Evolutionary conservation across 208 protist genomes (phyloP), one percentile per base, ranked within the genome.

Genomic region (Phytomonas francai): DNA sequence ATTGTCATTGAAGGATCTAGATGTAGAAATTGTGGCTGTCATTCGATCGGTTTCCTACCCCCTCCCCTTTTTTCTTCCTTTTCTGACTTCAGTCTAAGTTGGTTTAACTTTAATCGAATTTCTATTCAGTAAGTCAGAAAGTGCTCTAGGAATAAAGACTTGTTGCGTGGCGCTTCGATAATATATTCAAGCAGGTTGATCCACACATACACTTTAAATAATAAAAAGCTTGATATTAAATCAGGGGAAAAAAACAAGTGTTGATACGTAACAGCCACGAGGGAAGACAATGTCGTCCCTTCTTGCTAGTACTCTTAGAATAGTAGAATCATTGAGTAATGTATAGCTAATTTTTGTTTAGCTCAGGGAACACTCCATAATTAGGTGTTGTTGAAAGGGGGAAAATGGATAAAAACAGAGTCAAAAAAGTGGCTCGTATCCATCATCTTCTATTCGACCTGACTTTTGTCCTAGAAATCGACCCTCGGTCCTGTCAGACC

Each of bases 401-500:
- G 68, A 2, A 30, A 68, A 65, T 27, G 51, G 54, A 63, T 59
- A 63, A 31, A 63, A 64, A 71, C 11, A 68, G 16, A 75, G 57
- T 31, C n/a, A 60, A 59, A 25, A 61, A 70, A 59, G 39, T 6
- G 59, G 30, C 22, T 74, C 71, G 19, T 71, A 67, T 4, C 79
- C 76, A 32, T 77, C 76, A 57, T 67, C 62, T 14, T 77, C 65
- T 3, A 30, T 34, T n/a, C 84, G 77, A n/a, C 63, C 33, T 29
- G 71, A 68, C 58, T 90, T 90, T 45, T 73, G 39, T 0, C 79
- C 74, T n/a, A 74, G 42, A 2, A 49, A 34, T 29, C 80, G 75
- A 31, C 25, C 45, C 6, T 32, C 29, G 19, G 33, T 19, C 39
- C 16, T 49, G 39, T 19, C 39, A 49, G 39, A 49, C 39, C 39